Percentiles rank a stretch among this genome's conserved stretches.
These are phyloP conservation scores for Diaporthe ampelina DNA, from an alignment of 2,329 filamentous ascomycete species.

Conservation along the genomic window DNA sequence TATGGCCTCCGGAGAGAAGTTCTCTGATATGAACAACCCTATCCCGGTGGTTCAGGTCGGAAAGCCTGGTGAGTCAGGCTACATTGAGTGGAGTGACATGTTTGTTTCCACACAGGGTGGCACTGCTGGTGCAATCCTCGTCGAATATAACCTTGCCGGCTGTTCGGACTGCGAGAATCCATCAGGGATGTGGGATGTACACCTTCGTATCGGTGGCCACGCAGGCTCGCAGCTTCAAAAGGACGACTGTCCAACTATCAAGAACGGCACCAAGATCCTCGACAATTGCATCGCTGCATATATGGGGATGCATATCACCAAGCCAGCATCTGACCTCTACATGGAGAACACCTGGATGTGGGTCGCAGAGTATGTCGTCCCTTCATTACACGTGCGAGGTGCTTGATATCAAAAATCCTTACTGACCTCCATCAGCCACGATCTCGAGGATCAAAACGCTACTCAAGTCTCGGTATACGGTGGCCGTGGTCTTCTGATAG, in stretches of 20 bases:
- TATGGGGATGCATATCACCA: slow-evolving; percentile 59
- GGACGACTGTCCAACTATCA: slow-evolving; percentile 74
- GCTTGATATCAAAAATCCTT: background rate
- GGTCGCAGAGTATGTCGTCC: slow-evolving; percentile 53
- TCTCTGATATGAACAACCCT: slow-evolving; percentile 70
- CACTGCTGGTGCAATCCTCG: slow-evolving; percentile 76
- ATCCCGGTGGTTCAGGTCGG: slow-evolving; percentile 75
- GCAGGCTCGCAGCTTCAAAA: slow-evolving; percentile 77
- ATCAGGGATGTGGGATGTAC: slow-evolving; percentile 79
- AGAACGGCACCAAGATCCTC: slow-evolving; percentile 48
- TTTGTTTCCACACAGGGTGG: slow-evolving; percentile 78
- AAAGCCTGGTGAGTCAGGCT: slow-evolving; percentile 71
- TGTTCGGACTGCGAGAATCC: slow-evolving; percentile 49
- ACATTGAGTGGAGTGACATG: slow-evolving; percentile 79
- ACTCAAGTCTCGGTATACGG: slow-evolving; percentile 64
- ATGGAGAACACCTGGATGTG: slow-evolving; percentile 66
- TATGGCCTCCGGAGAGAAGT: slow-evolving; percentile 69
- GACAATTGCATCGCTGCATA: slow-evolving; percentile 55
- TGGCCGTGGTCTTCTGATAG: slow-evolving; percentile 64
- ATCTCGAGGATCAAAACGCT: slow-evolving; percentile 61
- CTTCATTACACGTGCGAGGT: background rate
- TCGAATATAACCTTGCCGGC: slow-evolving; percentile 77
- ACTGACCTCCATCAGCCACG: slow-evolving; percentile 52
- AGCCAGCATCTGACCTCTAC: slow-evolving; percentile 54
- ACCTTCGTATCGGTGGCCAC: slow-evolving; percentile 81